These are phyloP conservation scores for Colletotrichum plurivorum DNA, from an alignment of 2,329 filamentous ascomycete species.

Conservation along the genomic window DNA sequence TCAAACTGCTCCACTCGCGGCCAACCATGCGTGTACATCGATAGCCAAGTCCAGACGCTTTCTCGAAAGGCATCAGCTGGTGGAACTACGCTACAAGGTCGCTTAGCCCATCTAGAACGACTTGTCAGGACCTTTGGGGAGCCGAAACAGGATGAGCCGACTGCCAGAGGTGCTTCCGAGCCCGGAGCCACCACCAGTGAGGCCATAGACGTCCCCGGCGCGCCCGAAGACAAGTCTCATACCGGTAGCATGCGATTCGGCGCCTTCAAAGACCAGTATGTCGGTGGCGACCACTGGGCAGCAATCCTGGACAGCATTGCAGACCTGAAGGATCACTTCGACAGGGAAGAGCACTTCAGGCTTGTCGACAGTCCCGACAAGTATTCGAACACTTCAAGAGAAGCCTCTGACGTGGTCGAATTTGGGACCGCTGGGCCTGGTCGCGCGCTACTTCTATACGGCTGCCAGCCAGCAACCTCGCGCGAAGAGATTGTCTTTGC, in stretches of 20 bases:
- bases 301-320: slow-evolving; percentile 57
- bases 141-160: not conserved
- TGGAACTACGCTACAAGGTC: slow-evolving; percentile 25
- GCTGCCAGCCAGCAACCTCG: slow-evolving; percentile 2
- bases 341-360: slow-evolving; percentile 42
- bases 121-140: slow-evolving; percentile 46
- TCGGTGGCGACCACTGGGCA: slow-evolving; percentile 55
- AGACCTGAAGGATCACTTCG: slow-evolving; percentile 54
- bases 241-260: slow-evolving; percentile 49
- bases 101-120: slow-evolving; percentile 49
- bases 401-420: too few relatives aligned
- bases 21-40: slow-evolving; percentile 38
- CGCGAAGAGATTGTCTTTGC: slow-evolving; percentile 50
- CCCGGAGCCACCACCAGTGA: too few relatives aligned
- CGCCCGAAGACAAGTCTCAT: slow-evolving; percentile 43
- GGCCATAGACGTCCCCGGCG: not conserved
- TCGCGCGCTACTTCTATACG: slow-evolving; percentile 19
- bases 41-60: slow-evolving; percentile 32
- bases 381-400: rapidly evolving
- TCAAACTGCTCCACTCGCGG: slow-evolving; percentile 42
- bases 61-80: too few relatives aligned
- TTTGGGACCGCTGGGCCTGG: too few relatives aligned
- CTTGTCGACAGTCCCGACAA: not conserved
- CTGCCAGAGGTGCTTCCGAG: not conserved
- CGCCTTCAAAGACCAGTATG: slow-evolving; percentile 49